Conservation (phyloP, 306 rosid genomes). For the Rubus parviflorus region DNA sequence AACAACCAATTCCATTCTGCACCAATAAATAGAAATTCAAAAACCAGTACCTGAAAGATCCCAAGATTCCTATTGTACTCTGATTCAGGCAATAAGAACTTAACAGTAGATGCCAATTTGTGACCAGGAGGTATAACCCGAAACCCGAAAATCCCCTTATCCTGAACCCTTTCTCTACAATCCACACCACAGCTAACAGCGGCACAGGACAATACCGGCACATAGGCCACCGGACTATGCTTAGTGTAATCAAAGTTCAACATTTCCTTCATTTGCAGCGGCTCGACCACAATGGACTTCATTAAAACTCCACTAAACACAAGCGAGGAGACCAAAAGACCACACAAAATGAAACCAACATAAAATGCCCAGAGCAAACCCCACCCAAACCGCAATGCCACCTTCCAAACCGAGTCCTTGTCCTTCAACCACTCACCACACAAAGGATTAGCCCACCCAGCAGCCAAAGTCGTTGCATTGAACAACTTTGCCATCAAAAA, state of each 20-base stretch:
- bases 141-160: conserved; percentile 24
- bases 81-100: conserved; percentile 64
- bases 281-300: conserved; percentile 57
- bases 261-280: conserved; percentile 50
- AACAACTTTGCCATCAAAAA: conserved; percentile 25
- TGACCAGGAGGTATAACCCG: conserved; percentile 53
- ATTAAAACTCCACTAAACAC: conserved; percentile 49
- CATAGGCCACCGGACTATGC: conserved; percentile 66
- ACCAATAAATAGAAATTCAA: not conserved
- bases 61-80: conserved; percentile 83
- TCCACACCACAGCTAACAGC: conserved; percentile 35
- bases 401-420: conserved; percentile 45
- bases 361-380: conserved; percentile 61
- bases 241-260: conserved; percentile 72
- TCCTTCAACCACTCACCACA: conserved; percentile 43
- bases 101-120: conserved; percentile 46
- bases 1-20: not conserved
- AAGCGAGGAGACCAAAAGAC: conserved; percentile 52
- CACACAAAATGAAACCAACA: conserved; percentile 49
- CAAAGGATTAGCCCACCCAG: conserved; percentile 30
- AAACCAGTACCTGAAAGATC: conserved; percentile 64
- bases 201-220: conserved; percentile 49
- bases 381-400: conserved; percentile 57
- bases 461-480: conserved; percentile 20
- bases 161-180: conserved; percentile 28